phyloP scores from a whole-genome alignment of 768 basidiomycete species.

The Trichaptum fuscoviolaceum region DNA sequence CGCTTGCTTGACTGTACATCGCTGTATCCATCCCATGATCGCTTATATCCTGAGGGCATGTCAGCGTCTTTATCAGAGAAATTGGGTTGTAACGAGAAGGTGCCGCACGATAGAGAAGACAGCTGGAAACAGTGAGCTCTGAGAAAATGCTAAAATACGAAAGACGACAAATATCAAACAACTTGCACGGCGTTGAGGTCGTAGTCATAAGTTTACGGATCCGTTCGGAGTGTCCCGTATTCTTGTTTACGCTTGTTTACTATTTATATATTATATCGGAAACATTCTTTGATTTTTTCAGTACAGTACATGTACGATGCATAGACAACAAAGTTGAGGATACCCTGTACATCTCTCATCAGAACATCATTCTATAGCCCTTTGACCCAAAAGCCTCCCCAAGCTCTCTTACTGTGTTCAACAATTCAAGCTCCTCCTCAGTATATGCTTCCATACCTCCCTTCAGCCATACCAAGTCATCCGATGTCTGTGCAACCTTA shows the following conservation, averaged over 20 bases:
- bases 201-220: neutral
- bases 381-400: neutral
- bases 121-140: neutral
- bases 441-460: neutral
- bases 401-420: neutral
- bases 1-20: constrained; percentile 44
- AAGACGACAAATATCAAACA: neutral
- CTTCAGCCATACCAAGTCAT: neutral
- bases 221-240: neutral
- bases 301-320: too few species aligned
- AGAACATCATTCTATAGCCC: neutral
- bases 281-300: too few species aligned
- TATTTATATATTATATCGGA: neutral
- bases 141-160: neutral
- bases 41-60: constrained; percentile 79
- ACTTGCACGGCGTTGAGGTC: neutral
- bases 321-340: too few species aligned
- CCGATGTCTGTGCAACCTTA: neutral
- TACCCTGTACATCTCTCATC: neutral
- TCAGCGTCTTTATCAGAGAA: constrained; percentile 47
- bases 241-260: neutral
- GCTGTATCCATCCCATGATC: constrained; percentile 59
- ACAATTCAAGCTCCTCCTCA: neutral
- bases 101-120: neutral
- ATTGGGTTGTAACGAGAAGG: neutral